Evolutionary conservation across 2,329 filamentous ascomycete species (phyloP), one percentile per base, ranked within the genome.

Genomic region (Paradendryphiella salina): DNA sequence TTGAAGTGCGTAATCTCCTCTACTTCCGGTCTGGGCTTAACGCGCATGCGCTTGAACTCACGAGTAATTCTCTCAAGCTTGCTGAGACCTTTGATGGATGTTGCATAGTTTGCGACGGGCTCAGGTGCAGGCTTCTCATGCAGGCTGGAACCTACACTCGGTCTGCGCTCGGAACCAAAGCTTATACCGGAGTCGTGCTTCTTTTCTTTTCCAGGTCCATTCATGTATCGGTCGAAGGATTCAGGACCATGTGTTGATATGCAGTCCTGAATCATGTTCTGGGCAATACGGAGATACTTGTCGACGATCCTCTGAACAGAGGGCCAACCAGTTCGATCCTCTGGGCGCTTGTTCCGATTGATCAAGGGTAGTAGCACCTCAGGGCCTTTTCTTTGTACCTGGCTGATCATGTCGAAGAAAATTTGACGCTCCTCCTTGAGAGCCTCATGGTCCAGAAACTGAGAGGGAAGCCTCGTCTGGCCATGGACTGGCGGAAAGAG

Each of bases 161-260:
- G 69, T 26, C 68, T 59, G 23, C 60, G 60, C 21, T 71, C 65
- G 21, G 70, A 71, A 41, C 75, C 76, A 61, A 86, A 85, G 68
- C 82, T 85, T 51, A 86, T 80, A 15, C 84, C 84, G 3, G 84
- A 86, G 65, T 86, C 84, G 17, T 80, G 80, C 70, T 85, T 85
- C 61, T 82, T 79, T 31, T 74, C 73, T 60, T 79, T 80, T 46
- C 74, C 72, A 4, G 55, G 38, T 44, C 66, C 63, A 23, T 70
- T 61, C 10, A 60, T 54, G n/a, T 65, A 62, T 35, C 56, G 54
- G 11, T 64, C 68, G 56, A 73, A 73, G 5, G 69, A 65, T 35
- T 72, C 70, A 2, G 67, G 67, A 5, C 67, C 67, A 1, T 65
- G 53, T 5, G 85, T 76, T 40, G 79, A 73, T 17, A 72, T 62